Conservation (phyloP, 805 yeast genomes). For the Metschnikowia kunwiensis region DNA sequence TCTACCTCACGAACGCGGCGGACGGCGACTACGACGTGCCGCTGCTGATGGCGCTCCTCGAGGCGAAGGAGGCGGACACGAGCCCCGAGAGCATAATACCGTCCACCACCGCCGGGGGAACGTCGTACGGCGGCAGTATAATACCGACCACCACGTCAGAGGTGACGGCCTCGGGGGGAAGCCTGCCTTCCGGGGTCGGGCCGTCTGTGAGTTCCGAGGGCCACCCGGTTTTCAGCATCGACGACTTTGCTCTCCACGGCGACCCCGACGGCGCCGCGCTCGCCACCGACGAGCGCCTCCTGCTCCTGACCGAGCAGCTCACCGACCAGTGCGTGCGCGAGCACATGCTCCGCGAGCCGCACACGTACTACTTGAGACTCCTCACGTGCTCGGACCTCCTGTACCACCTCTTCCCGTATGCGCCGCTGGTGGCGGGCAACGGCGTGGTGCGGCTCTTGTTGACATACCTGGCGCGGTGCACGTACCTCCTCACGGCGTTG, state of each 20-base stretch:
- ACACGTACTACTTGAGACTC: conserved; percentile 30
- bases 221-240: conserved; percentile 13
- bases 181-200: background rate
- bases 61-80: background rate
- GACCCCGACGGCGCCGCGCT: conserved; percentile 1
- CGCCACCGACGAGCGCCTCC: conserved; percentile 9
- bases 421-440: conserved; percentile 32
- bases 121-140: background rate
- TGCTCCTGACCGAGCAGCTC: conserved; percentile 23
- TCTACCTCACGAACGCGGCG: conserved; percentile 19
- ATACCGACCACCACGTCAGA: background rate
- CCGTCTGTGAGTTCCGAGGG: background rate
- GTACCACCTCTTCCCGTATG: conserved; percentile 37
- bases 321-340: conserved; percentile 25
- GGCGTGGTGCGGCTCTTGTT: conserved; percentile 30
- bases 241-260: conserved; percentile 26
- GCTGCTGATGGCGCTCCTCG: background rate
- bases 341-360: conserved; percentile 27
- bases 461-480: conserved; percentile 21
- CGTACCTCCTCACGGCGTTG: conserved; percentile 23
- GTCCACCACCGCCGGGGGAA: background rate
- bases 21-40: background rate
- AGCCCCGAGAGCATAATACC: background rate
- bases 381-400: conserved; percentile 30
- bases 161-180: background rate